Evolutionary conservation across 306 rosid genomes (phyloP), one percentile per base, ranked within the genome.

Genomic region (Arachis hypogaea): DNA sequence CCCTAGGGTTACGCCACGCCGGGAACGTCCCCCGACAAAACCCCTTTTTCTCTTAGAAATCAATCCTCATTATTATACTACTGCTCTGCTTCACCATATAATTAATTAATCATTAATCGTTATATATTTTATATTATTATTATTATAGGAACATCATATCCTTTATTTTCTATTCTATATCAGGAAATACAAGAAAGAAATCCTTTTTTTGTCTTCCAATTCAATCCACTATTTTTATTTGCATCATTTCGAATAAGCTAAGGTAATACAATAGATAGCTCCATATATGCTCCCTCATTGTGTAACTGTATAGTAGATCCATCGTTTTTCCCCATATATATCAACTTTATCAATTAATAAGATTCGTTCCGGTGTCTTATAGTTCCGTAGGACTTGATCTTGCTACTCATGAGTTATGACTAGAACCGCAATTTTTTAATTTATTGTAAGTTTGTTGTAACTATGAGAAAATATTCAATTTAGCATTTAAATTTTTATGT

Each of bases 1-100:
- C 98, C 49, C 71, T 94, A 69, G 98, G 98, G 88, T 84, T 94
- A 59, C 98, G 96, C 82, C 98, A 91, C 52, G 93, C 96, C 59
- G 98, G 98, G 11, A 87, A 92, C 80, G 75, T 85, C 38, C 82
- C 89, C 96, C 9, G 96, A 90, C 47, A 85, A 84, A 43, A 57
- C 79, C 69, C 72, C 95, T 78, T 95, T 95, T 90, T 82, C 95
- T 3, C 81, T 88, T 74, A 92, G 90, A 80, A 22, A 22, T 22
- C 28, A 22, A 22, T 22, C 28, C 28, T 22, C 28, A 22, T 22
- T 22, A 22, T 22, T 22, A 22, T 22, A 22, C 28, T 22, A 22
- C 28, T 22, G 57, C 62, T 60, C 72, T 44, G 71, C 70, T 56
- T 47, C 12, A 36, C 5, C 16, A 76, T 28, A 58, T 22, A 7